phyloP scores from a whole-genome alignment of 2,329 filamentous ascomycete species.

The Calonectria leucothoes region DNA sequence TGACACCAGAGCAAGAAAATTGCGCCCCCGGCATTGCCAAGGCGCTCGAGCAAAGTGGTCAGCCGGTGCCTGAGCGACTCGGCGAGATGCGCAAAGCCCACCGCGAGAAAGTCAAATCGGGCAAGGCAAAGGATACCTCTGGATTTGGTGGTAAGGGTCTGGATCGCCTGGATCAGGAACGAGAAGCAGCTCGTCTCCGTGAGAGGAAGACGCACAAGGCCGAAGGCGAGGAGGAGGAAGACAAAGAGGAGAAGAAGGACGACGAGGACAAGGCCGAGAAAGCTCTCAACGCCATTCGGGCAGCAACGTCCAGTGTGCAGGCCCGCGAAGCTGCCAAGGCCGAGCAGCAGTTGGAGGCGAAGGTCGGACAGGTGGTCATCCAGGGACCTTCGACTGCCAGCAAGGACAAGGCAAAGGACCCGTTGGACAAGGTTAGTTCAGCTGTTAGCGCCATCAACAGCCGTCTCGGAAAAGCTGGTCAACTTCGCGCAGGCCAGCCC shows the following conservation, averaged over 20 bases:
- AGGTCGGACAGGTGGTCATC: slow-evolving; percentile 55
- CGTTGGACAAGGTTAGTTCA: slow-evolving; percentile 88
- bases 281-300: slow-evolving; percentile 73
- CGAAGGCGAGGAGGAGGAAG: slow-evolving; percentile 85
- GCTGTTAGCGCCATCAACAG: slow-evolving; percentile 92
- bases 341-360: slow-evolving; percentile 52
- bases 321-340: slow-evolving; percentile 63
- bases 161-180: slow-evolving; percentile 90
- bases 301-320: slow-evolving; percentile 68
- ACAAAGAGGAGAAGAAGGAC: slow-evolving; percentile 82
- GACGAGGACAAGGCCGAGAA: slow-evolving; percentile 77
- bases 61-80: slow-evolving; percentile 79
- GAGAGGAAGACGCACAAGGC: slow-evolving; percentile 92
- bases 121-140: slow-evolving; percentile 88
- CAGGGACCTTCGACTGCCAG: slow-evolving; percentile 68
- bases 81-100: slow-evolving; percentile 78
- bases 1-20: slow-evolving; percentile 91
- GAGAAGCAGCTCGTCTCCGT: slow-evolving; percentile 85
- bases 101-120: slow-evolving; percentile 90
- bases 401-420: slow-evolving; percentile 69
- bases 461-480: slow-evolving; percentile 88
- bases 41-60: slow-evolving; percentile 91
- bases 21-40: slow-evolving; percentile 90
- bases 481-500: slow-evolving; percentile 90
- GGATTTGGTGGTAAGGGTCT: slow-evolving; percentile 97